A percentile compares a stretch with the other conserved stretches of the same genome.
Evolutionary conservation across 139 green algal genomes (phyloP).

Genomic region (Coelastrella sp.): DNA sequence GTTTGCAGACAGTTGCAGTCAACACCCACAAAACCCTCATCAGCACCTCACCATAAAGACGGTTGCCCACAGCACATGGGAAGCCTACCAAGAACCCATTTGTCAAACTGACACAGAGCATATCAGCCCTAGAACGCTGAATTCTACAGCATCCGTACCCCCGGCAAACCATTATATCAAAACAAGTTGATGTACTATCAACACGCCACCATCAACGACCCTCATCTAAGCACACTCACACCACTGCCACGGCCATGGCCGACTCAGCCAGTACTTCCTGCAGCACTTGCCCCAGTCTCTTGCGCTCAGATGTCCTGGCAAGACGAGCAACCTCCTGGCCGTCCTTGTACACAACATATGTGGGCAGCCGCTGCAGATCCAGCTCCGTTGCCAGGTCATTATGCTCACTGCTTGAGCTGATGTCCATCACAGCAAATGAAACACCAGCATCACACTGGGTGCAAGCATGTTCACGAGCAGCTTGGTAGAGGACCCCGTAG

Average conservation of each 20-base stretch:
- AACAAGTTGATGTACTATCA: neutral
- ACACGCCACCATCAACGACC: neutral
- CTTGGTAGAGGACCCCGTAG: neutral
- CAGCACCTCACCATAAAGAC: too few relatives aligned
- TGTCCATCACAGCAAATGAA: slow-evolving; percentile 22
- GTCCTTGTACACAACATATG: slow-evolving; percentile 9
- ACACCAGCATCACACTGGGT: neutral
- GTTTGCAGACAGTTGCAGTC: too few relatives aligned
- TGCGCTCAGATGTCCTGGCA: slow-evolving; percentile 8
- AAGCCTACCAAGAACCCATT: too few relatives aligned
- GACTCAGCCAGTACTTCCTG: neutral
- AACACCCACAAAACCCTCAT: too few relatives aligned
- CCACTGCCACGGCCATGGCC: neutral
- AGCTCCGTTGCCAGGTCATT: neutral
- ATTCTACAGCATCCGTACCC: too few relatives aligned
- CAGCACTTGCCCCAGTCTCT: neutral
- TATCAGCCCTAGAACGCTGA: too few relatives aligned
- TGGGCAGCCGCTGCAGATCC: slow-evolving; percentile 13
- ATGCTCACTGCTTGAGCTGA: neutral
- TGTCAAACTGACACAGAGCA: too few relatives aligned
- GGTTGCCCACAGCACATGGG: too few relatives aligned
- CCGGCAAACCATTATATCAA: too few relatives aligned
- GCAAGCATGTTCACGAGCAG: neutral
- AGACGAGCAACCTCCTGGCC: neutral
- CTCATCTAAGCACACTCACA: neutral